Conservation (phyloP, 164 flowering plant species). For the Vitis amurensis region DNA sequence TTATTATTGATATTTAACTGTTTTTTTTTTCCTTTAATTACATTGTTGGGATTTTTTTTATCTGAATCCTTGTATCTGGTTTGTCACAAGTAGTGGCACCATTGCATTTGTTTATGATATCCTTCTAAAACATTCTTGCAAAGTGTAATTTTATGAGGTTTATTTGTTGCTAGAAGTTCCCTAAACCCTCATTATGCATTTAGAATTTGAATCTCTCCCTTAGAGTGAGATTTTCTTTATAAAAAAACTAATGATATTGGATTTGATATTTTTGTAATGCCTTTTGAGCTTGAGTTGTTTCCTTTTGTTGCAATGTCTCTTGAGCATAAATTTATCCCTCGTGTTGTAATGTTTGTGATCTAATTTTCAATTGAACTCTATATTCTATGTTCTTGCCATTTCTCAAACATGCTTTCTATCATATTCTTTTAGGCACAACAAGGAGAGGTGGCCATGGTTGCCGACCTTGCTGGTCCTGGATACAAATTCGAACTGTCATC, state of each 20-base stretch:
- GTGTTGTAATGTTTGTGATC: too few relatives aligned
- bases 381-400: neutral
- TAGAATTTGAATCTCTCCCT: too few relatives aligned
- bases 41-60: too few relatives aligned
- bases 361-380: neutral
- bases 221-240: too few relatives aligned
- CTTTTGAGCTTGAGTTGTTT: neutral
- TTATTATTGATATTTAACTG: too few relatives aligned
- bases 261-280: neutral
- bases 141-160: too few relatives aligned
- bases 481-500: conserved; percentile 71
- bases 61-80: too few relatives aligned
- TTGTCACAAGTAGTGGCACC: neutral
- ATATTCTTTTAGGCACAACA: conserved; percentile 50
- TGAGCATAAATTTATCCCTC: too few relatives aligned
- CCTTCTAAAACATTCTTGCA: neutral
- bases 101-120: neutral
- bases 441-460: conserved; percentile 78
- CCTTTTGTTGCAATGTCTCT: neutral
- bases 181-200: too few relatives aligned
- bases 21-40: too few relatives aligned
- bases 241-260: neutral
- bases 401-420: neutral
- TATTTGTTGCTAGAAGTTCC: too few relatives aligned
- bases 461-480: conserved; percentile 64